Base-by-base conservation (phyloP, 2,329 filamentous ascomycete genomes). In the Pseudogymnoascus sp. region DNA sequence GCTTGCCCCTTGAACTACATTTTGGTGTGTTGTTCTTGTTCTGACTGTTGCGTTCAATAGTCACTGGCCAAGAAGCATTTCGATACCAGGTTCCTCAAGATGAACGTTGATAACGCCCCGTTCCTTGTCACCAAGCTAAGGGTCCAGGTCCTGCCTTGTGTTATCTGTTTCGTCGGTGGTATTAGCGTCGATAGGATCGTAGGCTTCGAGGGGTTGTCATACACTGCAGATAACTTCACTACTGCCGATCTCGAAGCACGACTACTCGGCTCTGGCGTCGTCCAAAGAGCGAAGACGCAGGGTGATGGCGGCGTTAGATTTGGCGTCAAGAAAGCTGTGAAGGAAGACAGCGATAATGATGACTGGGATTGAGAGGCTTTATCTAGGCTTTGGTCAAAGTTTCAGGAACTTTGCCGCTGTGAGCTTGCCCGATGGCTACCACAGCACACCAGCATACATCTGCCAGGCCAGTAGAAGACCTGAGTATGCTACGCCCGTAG, bases 21-120 rank as follows among this genome's bases (percentile, higher is more conserved):
- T 42, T 18, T 38, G 34, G 59, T 16, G n/a, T 9, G 5, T n/a
- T 18, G 9, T 40, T 9, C 38, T n/a, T 18, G 9, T 40, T 9
- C 38, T 60, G 12, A 60, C 34, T 42, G 46, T 56, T 12, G 5
- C 36, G 12, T 36, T 5, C 16, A n/a, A 34, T 64, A 80, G 77
- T 70, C 73, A 9, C 75, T 86, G 42, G 82, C 83, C 1, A 77
- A 77, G 16, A 82, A 81, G 64, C 83, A 86, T 69, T 83, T 83
- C 66, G 83, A 85, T 68, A 84, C 83, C 2, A 75, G 83, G 16
- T 82, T 86, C 62, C 72, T 85, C 16, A 79, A 77, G 65, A 84
- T 85, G 69, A 82, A 83, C 66, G 83, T 85, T 36, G 82, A 84
- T 63, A 84, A 85, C 64, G 82, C 81, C 5, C 82, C 83, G 1